Conservation (phyloP, 1,284 basidiomycete genomes). For the Hypsizygus ulmarius region DNA sequence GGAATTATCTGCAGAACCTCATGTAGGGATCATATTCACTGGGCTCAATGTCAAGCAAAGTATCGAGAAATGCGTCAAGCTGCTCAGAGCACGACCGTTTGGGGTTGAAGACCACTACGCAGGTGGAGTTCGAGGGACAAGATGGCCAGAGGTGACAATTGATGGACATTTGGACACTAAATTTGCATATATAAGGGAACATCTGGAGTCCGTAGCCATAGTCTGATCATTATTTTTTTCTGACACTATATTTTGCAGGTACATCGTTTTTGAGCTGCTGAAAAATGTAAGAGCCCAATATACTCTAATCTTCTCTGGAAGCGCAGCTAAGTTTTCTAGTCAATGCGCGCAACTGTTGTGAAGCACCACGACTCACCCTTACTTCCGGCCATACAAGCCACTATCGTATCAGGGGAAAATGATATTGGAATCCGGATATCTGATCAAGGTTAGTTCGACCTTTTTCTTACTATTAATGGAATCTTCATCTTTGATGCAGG, state of each 20-base stretch:
- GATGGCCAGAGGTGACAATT: conserved; percentile 66
- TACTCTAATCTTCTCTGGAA: conserved; percentile 10
- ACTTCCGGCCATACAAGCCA: conserved; percentile 64
- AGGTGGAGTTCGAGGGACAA: conserved; percentile 24
- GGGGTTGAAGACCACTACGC: conserved; percentile 41
- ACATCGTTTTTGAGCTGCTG: conserved; percentile 85
- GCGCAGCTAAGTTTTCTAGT: conserved; percentile 4
- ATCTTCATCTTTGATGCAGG: conserved; percentile 40
- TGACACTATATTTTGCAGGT: conserved; percentile 42
- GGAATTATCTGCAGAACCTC: conserved; percentile 46
- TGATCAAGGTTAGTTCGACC: conserved; percentile 63
- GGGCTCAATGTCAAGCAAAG: conserved; percentile 68
- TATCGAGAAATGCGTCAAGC: conserved; percentile 63
- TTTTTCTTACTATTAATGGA: not conserved
- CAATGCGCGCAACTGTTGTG: conserved; percentile 48
- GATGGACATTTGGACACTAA: conserved; percentile 73
- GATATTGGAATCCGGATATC: conserved; percentile 80
- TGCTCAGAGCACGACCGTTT: conserved; percentile 54
- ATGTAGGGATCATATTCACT: conserved; percentile 88
- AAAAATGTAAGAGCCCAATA: conserved; percentile 64
- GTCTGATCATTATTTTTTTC: not conserved
- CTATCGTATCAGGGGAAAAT: conserved; percentile 70
- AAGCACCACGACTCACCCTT: conserved; percentile 41
- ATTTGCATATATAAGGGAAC: conserved; percentile 87
- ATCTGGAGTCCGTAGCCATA: conserved; percentile 64